A percentile compares a stretch with the other conserved stretches of the same genome.
Evolutionary conservation across 2,329 filamentous ascomycete genomes (phyloP).

Genomic region (Talaromyces sp.): DNA sequence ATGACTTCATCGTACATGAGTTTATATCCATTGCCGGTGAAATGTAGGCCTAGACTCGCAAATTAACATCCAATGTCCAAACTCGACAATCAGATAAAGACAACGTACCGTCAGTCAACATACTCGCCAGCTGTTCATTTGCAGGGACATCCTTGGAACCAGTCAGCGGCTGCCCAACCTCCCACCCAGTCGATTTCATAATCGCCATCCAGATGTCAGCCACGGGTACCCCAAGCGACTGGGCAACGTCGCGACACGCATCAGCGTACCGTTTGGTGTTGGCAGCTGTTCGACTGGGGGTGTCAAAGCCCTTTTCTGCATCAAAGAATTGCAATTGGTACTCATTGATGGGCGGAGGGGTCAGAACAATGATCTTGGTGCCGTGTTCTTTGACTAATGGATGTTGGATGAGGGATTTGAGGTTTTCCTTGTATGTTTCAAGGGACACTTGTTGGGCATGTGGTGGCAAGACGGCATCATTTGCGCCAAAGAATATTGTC

Average conservation of each 20-base stretch:
- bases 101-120: conserved; percentile 58
- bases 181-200: conserved; percentile 63
- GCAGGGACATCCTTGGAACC: conserved; percentile 59
- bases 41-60: conserved; percentile 53
- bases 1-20: conserved; percentile 57
- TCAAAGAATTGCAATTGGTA: conserved; percentile 59
- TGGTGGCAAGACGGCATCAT: conserved; percentile 73
- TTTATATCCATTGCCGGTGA: conserved; percentile 56
- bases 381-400: conserved; percentile 66
- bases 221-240: conserved; percentile 57
- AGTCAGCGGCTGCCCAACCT: conserved; percentile 50
- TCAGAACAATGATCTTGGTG: conserved; percentile 71
- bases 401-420: conserved; percentile 70
- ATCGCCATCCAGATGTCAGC: conserved; percentile 79
- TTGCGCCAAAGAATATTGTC: conserved; percentile 83
- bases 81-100: conserved; percentile 2
- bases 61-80: background rate
- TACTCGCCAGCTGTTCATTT: conserved; percentile 54
- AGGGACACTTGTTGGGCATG: conserved; percentile 75
- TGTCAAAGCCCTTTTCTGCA: conserved; percentile 47
- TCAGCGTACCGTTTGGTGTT: conserved; percentile 63
- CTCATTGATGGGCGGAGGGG: conserved; percentile 80
- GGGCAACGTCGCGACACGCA: conserved; percentile 64
- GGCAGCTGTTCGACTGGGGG: conserved; percentile 55
- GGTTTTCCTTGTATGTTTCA: conserved; percentile 70